Percentiles rank a stretch among this genome's conserved stretches.
Conservation (phyloP, 2,329 filamentous ascomycete species). For the Exophiala sideris region DNA sequence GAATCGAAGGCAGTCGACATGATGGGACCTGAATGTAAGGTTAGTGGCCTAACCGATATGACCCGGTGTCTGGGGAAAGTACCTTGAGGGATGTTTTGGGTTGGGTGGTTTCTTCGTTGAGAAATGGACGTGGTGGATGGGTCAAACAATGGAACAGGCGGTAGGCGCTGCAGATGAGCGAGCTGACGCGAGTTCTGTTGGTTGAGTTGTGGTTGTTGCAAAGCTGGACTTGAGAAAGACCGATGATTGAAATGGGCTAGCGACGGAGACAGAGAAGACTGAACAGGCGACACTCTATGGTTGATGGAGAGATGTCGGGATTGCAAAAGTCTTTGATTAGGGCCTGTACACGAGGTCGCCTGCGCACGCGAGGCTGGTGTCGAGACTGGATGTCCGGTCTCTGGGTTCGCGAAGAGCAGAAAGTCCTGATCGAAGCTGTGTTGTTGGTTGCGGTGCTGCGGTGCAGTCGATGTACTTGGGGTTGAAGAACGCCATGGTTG, state of each 20-base stretch:
- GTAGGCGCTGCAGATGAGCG: constrained; percentile 25
- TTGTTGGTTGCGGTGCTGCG: constrained; percentile 26
- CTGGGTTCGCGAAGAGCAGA: constrained; percentile 32
- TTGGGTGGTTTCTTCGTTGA: constrained; percentile 25
- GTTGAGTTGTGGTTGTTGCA: constrained; percentile 22
- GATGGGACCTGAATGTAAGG: constrained; percentile 11
- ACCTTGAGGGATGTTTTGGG: constrained; percentile 27
- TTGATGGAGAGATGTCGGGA: constrained; percentile 27
- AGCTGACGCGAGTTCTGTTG: constrained; percentile 28
- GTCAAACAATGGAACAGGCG: constrained; percentile 34
- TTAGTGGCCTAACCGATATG: constrained; percentile 36
- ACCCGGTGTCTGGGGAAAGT: constrained; percentile 37
- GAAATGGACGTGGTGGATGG: constrained; percentile 14
- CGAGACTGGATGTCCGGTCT: constrained; percentile 22
- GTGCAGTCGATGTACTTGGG: constrained; percentile 33
- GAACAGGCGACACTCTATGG: constrained; percentile 26
- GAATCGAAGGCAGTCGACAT: constrained; percentile 26
- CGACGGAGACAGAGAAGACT: constrained; percentile 24
- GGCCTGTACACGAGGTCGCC: constrained; percentile 33
- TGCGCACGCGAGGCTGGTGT: constrained; percentile 30
- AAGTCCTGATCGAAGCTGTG: constrained; percentile 34
- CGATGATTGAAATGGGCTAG: constrained; percentile 22
- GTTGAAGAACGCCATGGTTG: constrained; percentile 34
- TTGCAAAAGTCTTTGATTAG: constrained; percentile 28
- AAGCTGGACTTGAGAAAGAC: constrained; percentile 27